Percentiles rank a stretch among this genome's conserved stretches.
These are phyloP conservation scores for Paramecium primaurelia DNA, from an alignment of 73 alveolate genomes.

Conservation along the genomic window DNA sequence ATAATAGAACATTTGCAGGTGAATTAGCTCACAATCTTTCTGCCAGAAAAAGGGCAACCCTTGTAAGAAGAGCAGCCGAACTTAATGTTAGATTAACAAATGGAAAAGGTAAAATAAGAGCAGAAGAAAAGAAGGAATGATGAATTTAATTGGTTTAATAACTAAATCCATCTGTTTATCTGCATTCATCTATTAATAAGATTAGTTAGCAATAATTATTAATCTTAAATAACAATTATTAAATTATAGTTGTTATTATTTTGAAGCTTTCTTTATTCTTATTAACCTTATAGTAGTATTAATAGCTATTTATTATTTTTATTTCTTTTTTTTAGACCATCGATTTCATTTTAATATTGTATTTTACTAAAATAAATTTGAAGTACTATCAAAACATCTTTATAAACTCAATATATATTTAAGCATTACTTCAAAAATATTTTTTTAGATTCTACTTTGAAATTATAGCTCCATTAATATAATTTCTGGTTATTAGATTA, in stretches of 20 bases:
- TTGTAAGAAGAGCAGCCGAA: conserved; percentile 97
- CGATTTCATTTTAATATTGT: too few species aligned
- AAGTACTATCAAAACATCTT: too few species aligned
- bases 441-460: too few species aligned
- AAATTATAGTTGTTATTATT: too few species aligned
- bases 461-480: too few species aligned
- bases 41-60: conserved; percentile 87
- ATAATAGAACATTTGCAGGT: conserved; percentile 96
- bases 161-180: neutral
- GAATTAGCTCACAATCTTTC: conserved; percentile 94
- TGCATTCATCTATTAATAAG: neutral
- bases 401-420: too few species aligned
- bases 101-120: conserved; percentile 85
- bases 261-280: neutral
- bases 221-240: neutral
- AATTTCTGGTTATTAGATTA: too few species aligned
- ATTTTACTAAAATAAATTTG: too few species aligned
- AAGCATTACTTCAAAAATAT: too few species aligned
- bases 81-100: conserved; percentile 93
- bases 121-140: conserved; percentile 68
- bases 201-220: neutral
- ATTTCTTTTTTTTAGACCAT: too few species aligned
- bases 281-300: too few species aligned
- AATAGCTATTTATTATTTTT: too few species aligned
- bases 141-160: neutral